These are phyloP conservation scores for Pseudevernia furfuracea DNA, from an alignment of 495 filamentous ascomycete genomes.

Conservation along the genomic window DNA sequence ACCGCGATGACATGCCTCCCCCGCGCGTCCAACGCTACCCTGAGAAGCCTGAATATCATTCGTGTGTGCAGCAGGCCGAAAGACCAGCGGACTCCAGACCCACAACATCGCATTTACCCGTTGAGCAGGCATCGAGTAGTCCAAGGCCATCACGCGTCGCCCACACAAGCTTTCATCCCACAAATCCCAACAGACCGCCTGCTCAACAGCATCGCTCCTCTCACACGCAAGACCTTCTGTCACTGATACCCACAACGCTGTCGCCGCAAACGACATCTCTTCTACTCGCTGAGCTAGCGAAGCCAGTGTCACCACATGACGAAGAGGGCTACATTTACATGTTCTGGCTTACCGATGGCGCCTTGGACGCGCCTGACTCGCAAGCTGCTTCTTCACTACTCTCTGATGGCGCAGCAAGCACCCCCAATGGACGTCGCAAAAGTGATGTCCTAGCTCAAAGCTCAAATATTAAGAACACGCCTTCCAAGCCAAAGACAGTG, in stretches of 20 bases:
- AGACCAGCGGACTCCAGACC: not conserved
- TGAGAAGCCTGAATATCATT: not conserved
- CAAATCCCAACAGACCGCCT: constrained; percentile 20
- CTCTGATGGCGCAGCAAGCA: constrained; percentile 30
- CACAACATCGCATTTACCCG: not conserved
- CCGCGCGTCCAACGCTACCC: constrained; percentile 14
- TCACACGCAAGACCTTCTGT: constrained; percentile 44
- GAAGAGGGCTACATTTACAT: constrained; percentile 96
- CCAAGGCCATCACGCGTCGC: not conserved
- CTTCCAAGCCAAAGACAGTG: constrained; percentile 42
- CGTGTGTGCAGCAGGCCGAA: not conserved
- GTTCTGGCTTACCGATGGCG: constrained; percentile 70
- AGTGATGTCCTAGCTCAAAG: constrained; percentile 50
- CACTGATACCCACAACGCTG: constrained; percentile 57
- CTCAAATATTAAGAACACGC: not conserved
- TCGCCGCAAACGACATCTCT: constrained; percentile 56
- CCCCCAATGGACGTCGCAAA: constrained; percentile 40
- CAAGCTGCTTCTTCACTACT: constrained; percentile 56
- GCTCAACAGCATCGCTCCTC: constrained; percentile 38
- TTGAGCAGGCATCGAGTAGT: not conserved
- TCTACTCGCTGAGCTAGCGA: constrained; percentile 68
- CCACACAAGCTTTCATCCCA: not conserved
- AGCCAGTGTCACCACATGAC: constrained; percentile 69
- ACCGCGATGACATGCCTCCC: constrained; percentile 5
- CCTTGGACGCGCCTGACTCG: constrained; percentile 39